Base-by-base conservation (phyloP, 202 grass and related monocot genomes). In the Setaria viridis region DNA sequence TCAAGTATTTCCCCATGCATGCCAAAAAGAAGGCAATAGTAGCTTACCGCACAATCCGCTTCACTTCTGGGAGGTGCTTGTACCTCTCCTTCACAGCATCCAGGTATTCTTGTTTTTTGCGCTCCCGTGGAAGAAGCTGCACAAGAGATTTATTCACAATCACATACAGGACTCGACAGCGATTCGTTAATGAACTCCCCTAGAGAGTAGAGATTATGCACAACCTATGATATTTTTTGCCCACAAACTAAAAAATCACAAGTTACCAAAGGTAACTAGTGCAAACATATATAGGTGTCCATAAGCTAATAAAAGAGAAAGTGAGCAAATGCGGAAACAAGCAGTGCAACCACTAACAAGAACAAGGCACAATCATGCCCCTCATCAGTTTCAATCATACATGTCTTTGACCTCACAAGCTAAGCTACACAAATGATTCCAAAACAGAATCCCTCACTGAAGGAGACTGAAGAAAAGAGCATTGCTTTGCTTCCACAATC, bases 41-140 rank as follows among this genome's bases (percentile, higher is more conserved):
- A 78, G 56, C 70, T 85, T 84, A 94, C 97, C 88, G 91, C 29
- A 87, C 85, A 46, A 97, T 97, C 80, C 94, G 77, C 84, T 77
- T 94, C 55, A 99, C 87, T 78, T 99, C 97, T 13, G 92, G 80
- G 49, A 99, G 97, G 85, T 99, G 93, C 77, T 89, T 87, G 73
- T 90, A 96, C 29, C 94, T 83, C 78, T 84, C 88, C 88, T 93
- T 94, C 41, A 99, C 77, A 48, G 97, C 91, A 75, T 91, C 93
- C 12, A 70, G 56, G 75, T 99, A 93, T 77, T 99, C 97, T 16
- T 94, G 97, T 65, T 79, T 99, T 84, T 78, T 99, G 19, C 84
- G 89, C 65, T 99, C 93, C 79, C 97, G 94, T 83, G 97, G 97
- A 88, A 99, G 91, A 85, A 99, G 63, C 93, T 99, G 88, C 74